Evolutionary conservation across 1,139 yeast genomes (phyloP), one percentile per base, ranked within the genome.

Genomic region (Suhomyces atakaporum): DNA sequence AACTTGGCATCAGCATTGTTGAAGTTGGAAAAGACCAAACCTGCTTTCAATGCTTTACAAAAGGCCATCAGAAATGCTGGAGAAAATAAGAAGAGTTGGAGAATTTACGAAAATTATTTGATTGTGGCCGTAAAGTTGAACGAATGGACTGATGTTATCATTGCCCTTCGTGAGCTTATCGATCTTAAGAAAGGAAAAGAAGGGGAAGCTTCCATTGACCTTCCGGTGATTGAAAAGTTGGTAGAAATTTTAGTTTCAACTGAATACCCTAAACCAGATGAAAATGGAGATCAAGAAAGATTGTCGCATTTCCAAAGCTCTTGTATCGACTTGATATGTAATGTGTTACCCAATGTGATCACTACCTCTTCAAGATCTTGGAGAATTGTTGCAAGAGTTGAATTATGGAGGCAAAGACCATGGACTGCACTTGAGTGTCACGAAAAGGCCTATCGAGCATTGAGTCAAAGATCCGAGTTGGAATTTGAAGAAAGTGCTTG

Each of bases 381-480:
- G 96, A 77, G 88, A 55, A 62, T 87, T 9, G 83, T 88, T 11
- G 86, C 96, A 3, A 76, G 78, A 48, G 96, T 89, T 8, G 90
- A 89, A 53, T 56, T 86, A 16, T 92, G 98, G 97, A 77, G 95
- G 51, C 72, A 74, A 36, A 77, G 75, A 47, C 96, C 96, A 13
- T 88, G 97, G 96, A 76, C 77, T 3, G 86, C 96, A 0, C 68
- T 94, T 39, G 95, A 84, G 24, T 81, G 89, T 50, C 83, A 84
- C 47, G 97, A 89, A 52, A 87, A 84, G 59, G 96, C 96, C 0
- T 88, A 78, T 56, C 74, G 97, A 47, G 84, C 92, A 0, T 60
- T 78, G 16, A 63, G 81, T 1, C 83, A 81, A 42, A 70, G 75
- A 28, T 84, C 94, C 1, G 82, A 82, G 30, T 62, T 88, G 36